Evolutionary conservation across 2,329 filamentous ascomycete genomes (phyloP).

Genomic region (Verticillium nonalfalfae): DNA sequence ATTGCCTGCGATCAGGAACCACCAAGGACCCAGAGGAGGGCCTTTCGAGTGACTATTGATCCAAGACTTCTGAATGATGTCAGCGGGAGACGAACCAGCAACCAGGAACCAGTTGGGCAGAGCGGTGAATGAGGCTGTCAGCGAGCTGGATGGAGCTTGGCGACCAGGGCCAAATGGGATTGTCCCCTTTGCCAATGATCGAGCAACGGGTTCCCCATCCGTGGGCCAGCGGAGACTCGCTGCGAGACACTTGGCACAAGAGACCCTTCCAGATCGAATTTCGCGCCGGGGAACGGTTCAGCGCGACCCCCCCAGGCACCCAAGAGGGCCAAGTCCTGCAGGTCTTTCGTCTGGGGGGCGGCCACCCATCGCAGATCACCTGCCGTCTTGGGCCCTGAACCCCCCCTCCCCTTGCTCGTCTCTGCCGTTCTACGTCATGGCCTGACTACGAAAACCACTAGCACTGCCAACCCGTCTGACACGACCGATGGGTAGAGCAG

Average conservation of each 20-base stretch:
- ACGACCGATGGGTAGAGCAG: neutral
- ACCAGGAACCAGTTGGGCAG: neutral
- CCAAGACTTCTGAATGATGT: neutral
- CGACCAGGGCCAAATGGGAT: neutral
- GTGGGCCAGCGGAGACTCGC: neutral
- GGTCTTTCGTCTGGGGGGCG: neutral
- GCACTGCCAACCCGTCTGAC: neutral
- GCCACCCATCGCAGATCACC: neutral
- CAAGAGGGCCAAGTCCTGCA: constrained; percentile 13
- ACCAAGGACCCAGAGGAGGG: too few relatives aligned
- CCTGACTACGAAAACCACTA: neutral
- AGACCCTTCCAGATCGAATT: constrained; percentile 9
- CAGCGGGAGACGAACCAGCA: neutral
- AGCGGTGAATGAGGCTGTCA: neutral
- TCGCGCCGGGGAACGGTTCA: constrained; percentile 7
- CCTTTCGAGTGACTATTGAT: too few relatives aligned
- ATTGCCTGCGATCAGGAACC: too few relatives aligned
- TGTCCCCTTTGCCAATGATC: neutral
- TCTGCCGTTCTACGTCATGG: neutral
- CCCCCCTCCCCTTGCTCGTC: neutral
- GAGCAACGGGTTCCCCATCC: neutral
- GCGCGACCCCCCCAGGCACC: neutral
- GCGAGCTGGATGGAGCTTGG: neutral
- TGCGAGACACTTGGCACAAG: neutral
- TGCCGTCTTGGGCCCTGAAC: neutral